Percentiles rank a stretch among this genome's conserved stretches.
Conservation (phyloP, 1,139 yeast species). For the Candida freyschussii region DNA sequence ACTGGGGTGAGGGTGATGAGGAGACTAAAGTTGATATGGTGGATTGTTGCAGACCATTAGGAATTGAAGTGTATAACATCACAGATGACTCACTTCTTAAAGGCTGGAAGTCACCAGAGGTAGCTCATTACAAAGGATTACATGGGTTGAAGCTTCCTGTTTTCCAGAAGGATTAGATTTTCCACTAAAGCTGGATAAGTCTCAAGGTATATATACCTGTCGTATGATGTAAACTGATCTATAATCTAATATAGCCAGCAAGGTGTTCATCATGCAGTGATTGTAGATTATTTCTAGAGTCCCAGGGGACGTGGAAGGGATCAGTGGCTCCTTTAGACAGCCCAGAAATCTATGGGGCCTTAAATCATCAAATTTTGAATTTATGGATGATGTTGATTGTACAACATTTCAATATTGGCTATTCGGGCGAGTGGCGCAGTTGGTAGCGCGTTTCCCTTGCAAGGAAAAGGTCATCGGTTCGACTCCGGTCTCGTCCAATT, state of each 20-base stretch:
- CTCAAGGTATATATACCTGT: no score
- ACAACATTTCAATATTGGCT: no score
- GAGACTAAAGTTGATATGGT: constrained; percentile 47
- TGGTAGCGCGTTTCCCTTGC: constrained; percentile 25
- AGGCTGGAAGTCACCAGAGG: constrained; percentile 48
- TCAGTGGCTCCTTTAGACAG: no score
- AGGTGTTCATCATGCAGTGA: no score
- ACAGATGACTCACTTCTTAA: constrained; percentile 41
- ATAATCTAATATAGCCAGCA: no score
- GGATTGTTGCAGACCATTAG: constrained; percentile 59
- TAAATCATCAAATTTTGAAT: no score
- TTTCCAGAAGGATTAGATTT: constrained; percentile 15
- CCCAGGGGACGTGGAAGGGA: no score
- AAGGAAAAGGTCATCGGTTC: constrained; percentile 24
- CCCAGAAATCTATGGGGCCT: no score
- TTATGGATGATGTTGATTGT: no score
- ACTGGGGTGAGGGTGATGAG: constrained; percentile 58
- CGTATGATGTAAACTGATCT: no score
- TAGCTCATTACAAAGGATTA: constrained; percentile 48
- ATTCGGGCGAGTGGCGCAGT: constrained; percentile 22
- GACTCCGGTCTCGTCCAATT: constrained; percentile 23
- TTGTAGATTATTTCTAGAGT: no score
- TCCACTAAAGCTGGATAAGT: no score
- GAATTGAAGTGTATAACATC: constrained; percentile 53
- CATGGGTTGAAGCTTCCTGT: constrained; percentile 42